Conservation (phyloP, 2,329 filamentous ascomycete genomes). For the Microdochium nivale region DNA sequence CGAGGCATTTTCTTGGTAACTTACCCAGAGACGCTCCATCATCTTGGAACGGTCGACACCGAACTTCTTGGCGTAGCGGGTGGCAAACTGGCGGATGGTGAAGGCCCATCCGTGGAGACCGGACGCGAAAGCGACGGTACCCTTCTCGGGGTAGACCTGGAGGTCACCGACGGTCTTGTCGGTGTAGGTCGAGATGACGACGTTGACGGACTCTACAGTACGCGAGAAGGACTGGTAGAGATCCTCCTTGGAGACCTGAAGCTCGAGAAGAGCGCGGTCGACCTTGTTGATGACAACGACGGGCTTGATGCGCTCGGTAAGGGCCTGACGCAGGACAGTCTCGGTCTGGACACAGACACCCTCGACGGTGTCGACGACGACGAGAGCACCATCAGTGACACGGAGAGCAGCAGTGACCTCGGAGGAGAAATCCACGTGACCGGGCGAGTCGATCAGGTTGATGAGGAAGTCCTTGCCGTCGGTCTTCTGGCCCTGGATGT, state of each 20-base stretch:
- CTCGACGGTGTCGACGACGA: constrained; percentile 99
- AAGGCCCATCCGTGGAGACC: constrained; percentile 99
- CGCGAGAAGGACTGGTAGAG: constrained; percentile 99
- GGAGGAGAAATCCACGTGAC: constrained; percentile 99
- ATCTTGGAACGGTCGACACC: constrained; percentile 99
- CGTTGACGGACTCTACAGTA: constrained; percentile 99
- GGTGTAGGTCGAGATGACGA: constrained; percentile 98
- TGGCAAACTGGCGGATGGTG: constrained; percentile 95
- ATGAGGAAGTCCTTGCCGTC: constrained; percentile 97
- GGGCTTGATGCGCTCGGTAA: constrained; percentile 99
- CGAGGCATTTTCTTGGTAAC: constrained; percentile 18
- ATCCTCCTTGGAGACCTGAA: constrained; percentile 98
- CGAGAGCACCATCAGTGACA: constrained; percentile 98
- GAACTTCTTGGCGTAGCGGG: constrained; percentile 98
- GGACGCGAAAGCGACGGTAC: constrained; percentile 97
- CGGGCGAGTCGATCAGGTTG: constrained; percentile 99
- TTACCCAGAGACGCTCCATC: constrained; percentile 99
- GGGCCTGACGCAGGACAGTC: constrained; percentile 97
- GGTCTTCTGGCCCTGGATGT: constrained; percentile 81
- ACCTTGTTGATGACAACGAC: constrained; percentile 99
- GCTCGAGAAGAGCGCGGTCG: constrained; percentile 97
- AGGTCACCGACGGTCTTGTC: constrained; percentile 96
- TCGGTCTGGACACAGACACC: constrained; percentile 99
- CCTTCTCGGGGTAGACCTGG: constrained; percentile 96
- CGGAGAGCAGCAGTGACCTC: constrained; percentile 98